Conservation (phyloP, 1,139 yeast genomes). For the Ogataea hybrid region DNA sequence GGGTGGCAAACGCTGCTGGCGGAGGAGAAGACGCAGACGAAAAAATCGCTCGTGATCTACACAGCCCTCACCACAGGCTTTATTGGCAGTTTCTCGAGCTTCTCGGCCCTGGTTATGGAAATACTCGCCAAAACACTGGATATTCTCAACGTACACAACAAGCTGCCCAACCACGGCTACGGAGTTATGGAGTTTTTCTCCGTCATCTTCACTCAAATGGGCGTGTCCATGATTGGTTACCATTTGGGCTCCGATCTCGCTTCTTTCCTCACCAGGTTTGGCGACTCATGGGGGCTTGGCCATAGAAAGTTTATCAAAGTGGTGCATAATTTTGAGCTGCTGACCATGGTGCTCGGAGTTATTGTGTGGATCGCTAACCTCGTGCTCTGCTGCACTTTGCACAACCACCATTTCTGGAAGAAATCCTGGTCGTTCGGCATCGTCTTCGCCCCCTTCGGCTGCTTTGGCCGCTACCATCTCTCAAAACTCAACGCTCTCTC, state of each 20-base stretch:
- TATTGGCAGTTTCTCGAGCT: conserved; percentile 85
- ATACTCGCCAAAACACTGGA: conserved; percentile 55
- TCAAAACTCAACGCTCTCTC: conserved; percentile 41
- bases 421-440: conserved; percentile 55
- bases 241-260: conserved; percentile 44
- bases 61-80: conserved; percentile 75
- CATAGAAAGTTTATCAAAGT: conserved; percentile 11
- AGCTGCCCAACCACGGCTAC: conserved; percentile 66
- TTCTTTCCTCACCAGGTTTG: conserved; percentile 11
- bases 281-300: conserved; percentile 3
- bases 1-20: conserved; percentile 32
- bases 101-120: conserved; percentile 69
- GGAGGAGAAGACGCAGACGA: conserved; percentile 24
- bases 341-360: conserved; percentile 20
- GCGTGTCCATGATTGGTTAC: conserved; percentile 41
- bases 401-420: conserved; percentile 45
- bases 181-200: conserved; percentile 68
- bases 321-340: conserved; percentile 13
- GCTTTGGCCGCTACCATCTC: conserved; percentile 53
- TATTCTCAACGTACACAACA: conserved; percentile 31
- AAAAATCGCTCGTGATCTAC: conserved; percentile 50
- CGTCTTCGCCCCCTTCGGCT: conserved; percentile 67
- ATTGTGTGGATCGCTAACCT: conserved; percentile 27
- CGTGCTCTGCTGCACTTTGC: conserved; percentile 27
- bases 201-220: conserved; percentile 36